A percentile compares a stretch with the other conserved stretches of the same genome.
phyloP scores from a whole-genome alignment of 2,329 filamentous ascomycete genomes.

The Hymenoscyphus repandus region DNA sequence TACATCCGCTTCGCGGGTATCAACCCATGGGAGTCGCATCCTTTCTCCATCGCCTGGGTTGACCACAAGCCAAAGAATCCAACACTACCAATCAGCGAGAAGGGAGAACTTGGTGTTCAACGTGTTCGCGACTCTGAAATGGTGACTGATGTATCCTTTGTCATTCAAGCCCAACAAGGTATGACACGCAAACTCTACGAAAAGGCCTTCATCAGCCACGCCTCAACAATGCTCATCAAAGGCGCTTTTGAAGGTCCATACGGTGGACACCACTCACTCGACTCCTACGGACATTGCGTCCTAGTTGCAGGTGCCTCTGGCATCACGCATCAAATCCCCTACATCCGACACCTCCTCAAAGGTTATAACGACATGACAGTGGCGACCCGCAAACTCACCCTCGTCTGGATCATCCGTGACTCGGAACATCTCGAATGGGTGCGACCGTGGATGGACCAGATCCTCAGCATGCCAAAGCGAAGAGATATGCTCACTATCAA shows the following conservation, averaged over 20 bases:
- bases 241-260: slow-evolving; percentile 90
- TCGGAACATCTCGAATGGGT: slow-evolving; percentile 91
- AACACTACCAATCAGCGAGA: slow-evolving; percentile 34
- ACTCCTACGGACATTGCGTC: slow-evolving; percentile 87
- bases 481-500: slow-evolving; percentile 80
- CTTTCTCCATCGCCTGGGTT: slow-evolving; percentile 74
- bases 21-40: slow-evolving; percentile 67
- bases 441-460: slow-evolving; percentile 70
- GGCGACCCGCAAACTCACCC: slow-evolving; percentile 73
- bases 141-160: slow-evolving; percentile 62
- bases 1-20: slow-evolving; percentile 67
- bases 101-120: slow-evolving; percentile 36
- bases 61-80: slow-evolving; percentile 44
- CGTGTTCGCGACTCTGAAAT: slow-evolving; percentile 22
- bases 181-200: slow-evolving; percentile 80
- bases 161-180: slow-evolving; percentile 82
- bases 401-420: slow-evolving; percentile 91
- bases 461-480: slow-evolving; percentile 74
- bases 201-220: slow-evolving; percentile 45
- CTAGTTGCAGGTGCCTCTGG: slow-evolving; percentile 90
- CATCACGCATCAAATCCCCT: slow-evolving; percentile 91
- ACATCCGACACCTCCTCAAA: slow-evolving; percentile 70
- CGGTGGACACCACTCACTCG: slow-evolving; percentile 73
- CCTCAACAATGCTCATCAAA: slow-evolving; percentile 13
- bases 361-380: slow-evolving; percentile 66